Evolutionary conservation across 2,329 filamentous ascomycete species (phyloP).

Genomic region (Diaporthe batatas): DNA sequence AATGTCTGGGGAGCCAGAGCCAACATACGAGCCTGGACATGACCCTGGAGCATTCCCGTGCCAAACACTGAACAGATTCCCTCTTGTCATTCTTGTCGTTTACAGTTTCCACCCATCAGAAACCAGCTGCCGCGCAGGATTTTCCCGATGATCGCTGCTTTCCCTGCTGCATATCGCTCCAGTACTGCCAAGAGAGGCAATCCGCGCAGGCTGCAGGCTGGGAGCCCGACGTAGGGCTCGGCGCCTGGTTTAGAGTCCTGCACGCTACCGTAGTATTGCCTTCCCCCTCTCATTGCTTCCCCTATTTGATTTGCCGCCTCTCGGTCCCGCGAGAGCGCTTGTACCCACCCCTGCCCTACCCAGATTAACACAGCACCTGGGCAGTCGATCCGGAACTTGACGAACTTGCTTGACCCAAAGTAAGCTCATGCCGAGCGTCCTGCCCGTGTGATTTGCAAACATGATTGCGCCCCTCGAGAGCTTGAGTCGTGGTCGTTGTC

Average conservation of each 20-base stretch:
- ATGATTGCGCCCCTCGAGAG: background rate
- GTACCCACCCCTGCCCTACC: slow-evolving; percentile 12
- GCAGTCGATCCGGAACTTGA: slow-evolving; percentile 27
- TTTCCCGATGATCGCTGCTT: slow-evolving; percentile 31
- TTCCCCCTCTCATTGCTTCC: background rate
- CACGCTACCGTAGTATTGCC: background rate
- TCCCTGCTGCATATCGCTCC: slow-evolving; percentile 31
- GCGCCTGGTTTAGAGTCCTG: slow-evolving; percentile 6
- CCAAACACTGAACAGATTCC: slow-evolving; percentile 1
- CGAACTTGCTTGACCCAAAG: slow-evolving; percentile 1
- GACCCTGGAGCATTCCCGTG: background rate
- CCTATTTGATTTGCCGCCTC: background rate
- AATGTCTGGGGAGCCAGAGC: slow-evolving; percentile 18
- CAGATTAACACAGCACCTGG: background rate
- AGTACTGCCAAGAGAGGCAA: slow-evolving; percentile 28
- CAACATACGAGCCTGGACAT: slow-evolving; percentile 30
- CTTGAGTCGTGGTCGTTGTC: background rate
- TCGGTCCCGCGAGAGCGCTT: background rate
- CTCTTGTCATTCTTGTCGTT: slow-evolving; percentile 17
- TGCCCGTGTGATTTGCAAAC: slow-evolving; percentile 15
- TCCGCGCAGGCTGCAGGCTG: background rate
- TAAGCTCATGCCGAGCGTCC: slow-evolving; percentile 28
- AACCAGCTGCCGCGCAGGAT: slow-evolving; percentile 27
- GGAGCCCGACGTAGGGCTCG: background rate
- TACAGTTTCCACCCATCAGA: slow-evolving; percentile 27